Evolutionary conservation across 2,329 filamentous ascomycete species (phyloP), one percentile per base, ranked within the genome.

Genomic region (Monilinia vaccinii-corymbosi): DNA sequence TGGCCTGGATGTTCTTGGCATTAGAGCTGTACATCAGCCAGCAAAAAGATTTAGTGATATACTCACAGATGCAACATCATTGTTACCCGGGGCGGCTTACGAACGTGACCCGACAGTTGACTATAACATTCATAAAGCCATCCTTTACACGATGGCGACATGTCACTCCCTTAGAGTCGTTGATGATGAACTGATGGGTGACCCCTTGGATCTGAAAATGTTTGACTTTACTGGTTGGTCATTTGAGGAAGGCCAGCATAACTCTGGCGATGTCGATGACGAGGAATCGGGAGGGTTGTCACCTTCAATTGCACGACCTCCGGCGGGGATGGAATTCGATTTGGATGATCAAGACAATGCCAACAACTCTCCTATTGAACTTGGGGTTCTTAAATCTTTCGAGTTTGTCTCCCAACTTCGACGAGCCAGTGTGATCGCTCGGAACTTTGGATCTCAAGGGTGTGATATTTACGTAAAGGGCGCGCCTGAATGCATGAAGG

Each of bases 181-280:
- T 18, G 92, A 97, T 63, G 87, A 84, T 51, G 91, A 97, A 71
- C 81, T 97, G 45, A 81, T 99, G 38, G 94, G 94, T 1, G 94
- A 99, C 69, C 94, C 95, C 5, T 78, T 99, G 1, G 94, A 99
- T 72, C 79, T 97, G 60, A 97, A 97, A 72, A 99, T 99, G 94
- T 99, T 99, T 71, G 87, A 96, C 65, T 99, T 96, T 67, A 97
- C 94, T 0, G 82, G 83, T 7, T 99, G 94, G 94, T 82, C 84
- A 4, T 99, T 90, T 67, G 89, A 96, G 71, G 94, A 99, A 76
- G 91, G 91, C 2, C 85, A 85, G 49, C 86, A 92, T 66, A 80
- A 81, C 56, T 75, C 79, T 28, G 81, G 80, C 32, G 83, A 83
- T 56, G 79, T 79, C 46, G 84, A 88, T 53, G 86, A 90, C 23